A percentile compares a stretch with the other conserved stretches of the same genome.
phyloP scores from a whole-genome alignment of 441 rosid species.

The Euphorbia schlechtendalii region DNA sequence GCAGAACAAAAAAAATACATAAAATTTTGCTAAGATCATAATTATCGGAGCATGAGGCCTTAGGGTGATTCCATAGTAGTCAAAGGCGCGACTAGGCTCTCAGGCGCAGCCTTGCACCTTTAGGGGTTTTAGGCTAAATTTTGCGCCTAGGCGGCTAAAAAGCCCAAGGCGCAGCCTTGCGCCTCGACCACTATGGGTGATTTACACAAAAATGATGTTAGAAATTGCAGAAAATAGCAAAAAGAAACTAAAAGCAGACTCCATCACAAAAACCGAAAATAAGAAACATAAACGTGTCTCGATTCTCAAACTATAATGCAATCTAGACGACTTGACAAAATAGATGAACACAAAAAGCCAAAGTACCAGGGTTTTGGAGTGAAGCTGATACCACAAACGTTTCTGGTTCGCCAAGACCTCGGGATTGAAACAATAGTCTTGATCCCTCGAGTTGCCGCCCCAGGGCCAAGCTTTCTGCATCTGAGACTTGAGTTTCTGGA shows the following conservation, averaged over 20 bases:
- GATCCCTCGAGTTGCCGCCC: slow-evolving; percentile 49
- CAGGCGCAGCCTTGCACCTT: no score
- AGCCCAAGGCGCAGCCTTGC: no score
- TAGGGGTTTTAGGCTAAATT: no score
- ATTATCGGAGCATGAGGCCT: no score
- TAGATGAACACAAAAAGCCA: background rate
- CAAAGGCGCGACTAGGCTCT: no score
- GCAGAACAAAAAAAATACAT: no score
- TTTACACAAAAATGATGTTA: background rate
- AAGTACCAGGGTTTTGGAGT: slow-evolving; percentile 70
- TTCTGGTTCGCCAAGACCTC: slow-evolving; percentile 95
- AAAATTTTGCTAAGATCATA: no score
- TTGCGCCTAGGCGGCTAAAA: no score
- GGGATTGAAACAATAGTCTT: slow-evolving; percentile 63
- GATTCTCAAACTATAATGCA: background rate
- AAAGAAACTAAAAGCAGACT: slow-evolving; percentile 1
- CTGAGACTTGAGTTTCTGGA: slow-evolving; percentile 57
- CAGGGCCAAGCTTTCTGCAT: slow-evolving; percentile 91
- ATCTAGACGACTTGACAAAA: background rate
- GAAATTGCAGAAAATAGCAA: background rate
- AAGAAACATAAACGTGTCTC: background rate
- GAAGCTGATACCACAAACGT: slow-evolving; percentile 96
- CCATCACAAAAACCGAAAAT: background rate
- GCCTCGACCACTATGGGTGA: no score
- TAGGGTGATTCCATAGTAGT: no score